Base-by-base conservation (phyloP, 805 yeast genomes). In the Ogataea zsoltii region DNA sequence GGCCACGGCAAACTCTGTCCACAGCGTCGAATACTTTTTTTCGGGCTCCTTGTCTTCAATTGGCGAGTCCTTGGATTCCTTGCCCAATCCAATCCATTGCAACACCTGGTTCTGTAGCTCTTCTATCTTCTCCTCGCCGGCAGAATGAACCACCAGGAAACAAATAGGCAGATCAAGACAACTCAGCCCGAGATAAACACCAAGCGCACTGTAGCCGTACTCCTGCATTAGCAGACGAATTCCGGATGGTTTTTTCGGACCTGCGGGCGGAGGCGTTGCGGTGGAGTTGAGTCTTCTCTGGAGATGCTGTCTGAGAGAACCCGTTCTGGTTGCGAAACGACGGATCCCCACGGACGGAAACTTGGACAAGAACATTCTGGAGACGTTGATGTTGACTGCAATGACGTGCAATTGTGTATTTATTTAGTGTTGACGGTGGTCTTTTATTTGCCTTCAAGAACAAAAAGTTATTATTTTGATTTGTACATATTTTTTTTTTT, bases 201-300 rank as follows among this genome's bases (percentile, higher is more conserved):
- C 96, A 12, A 92, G 68, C 0, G 96, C 97, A 14, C 95, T 80
- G 70, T 85, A 89, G 0, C 99, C 99, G 64, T 94, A 94, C 60
- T 87, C 85, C 60, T 86, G 83, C 58, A 87, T 76, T 51, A 94
- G 71, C 10, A 78, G 83, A 63, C 80, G 88, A 29, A 79, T 64
- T 12, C 82, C 82, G 1, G 68, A 63, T 15, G 74, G 67, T 41
- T 71, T 68, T 49, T 59, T 66, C 44, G 36, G 37, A 9, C 25
- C 9, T 33, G 25, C 46, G 3, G 42, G 23, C 9, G 42, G 15
- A 3, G 41, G 30, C 11, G 31, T 17, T 18, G 42, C 16, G 4
- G 58, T 41, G 10, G 62, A 55, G 38, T 57, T 53, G 45, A 54
- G 54, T 26, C 60, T 44, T 33, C 38, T 44, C 25, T 21, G 25